Evolutionary conservation across 2,329 filamentous ascomycete genomes (phyloP).

Genomic region (Colletotrichum orchidophilum): DNA sequence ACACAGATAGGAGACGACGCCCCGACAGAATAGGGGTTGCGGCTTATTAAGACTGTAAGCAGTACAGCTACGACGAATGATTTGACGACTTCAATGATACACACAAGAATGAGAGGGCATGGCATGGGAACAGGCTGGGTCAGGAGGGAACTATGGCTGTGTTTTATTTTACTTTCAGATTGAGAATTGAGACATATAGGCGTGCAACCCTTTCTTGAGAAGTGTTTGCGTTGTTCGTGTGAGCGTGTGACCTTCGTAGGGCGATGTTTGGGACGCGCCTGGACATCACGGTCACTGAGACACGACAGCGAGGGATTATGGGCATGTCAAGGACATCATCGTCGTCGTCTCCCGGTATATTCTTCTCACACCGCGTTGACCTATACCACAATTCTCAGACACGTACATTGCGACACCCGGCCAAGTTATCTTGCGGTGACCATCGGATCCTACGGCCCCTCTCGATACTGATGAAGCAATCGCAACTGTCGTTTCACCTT

Average conservation of each 20-base stretch:
- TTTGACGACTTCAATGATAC: constrained; percentile 11
- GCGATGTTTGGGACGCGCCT: background rate
- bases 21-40: background rate
- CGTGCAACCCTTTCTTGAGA: background rate
- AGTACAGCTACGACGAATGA: constrained; percentile 19
- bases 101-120: background rate
- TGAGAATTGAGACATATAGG: background rate
- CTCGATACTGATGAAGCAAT: background rate
- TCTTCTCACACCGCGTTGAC: background rate
- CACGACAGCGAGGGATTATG: background rate
- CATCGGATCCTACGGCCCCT: constrained; percentile 1
- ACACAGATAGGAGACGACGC: background rate
- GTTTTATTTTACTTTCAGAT: background rate
- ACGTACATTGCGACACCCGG: too few species aligned
- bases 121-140: background rate
- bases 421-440: too few species aligned
- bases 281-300: background rate
- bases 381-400: too few species aligned
- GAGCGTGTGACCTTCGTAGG: background rate
- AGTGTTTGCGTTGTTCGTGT: background rate
- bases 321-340: background rate
- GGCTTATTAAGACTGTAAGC: constrained; percentile 9
- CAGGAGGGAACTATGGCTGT: background rate
- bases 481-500: too few species aligned
- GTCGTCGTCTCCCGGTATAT: constrained; percentile 4